Conservation (phyloP, 2,329 filamentous ascomycete species). For the Aspergillus neotritici region DNA sequence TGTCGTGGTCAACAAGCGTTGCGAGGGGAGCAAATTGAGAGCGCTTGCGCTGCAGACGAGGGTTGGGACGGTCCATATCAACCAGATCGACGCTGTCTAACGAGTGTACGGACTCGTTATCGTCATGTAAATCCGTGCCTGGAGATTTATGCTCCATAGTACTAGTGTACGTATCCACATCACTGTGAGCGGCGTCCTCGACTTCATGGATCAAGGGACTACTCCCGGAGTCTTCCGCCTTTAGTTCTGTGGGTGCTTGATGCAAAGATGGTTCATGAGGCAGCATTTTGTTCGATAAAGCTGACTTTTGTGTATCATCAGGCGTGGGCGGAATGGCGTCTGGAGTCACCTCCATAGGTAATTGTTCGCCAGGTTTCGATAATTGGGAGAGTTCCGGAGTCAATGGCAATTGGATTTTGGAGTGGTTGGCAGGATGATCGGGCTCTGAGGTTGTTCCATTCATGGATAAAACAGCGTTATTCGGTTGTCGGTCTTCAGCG, state of each 20-base stretch:
- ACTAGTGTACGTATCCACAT: background rate
- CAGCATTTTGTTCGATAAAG: background rate
- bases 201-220: background rate
- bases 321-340: constrained; percentile 10
- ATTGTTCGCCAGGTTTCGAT: background rate
- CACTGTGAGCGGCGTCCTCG: constrained; percentile 1
- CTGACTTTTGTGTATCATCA: constrained; percentile 9
- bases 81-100: constrained; percentile 5
- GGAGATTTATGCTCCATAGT: constrained; percentile 3
- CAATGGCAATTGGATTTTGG: constrained; percentile 11
- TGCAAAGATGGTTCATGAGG: background rate
- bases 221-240: background rate
- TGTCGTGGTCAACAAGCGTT: constrained; percentile 39
- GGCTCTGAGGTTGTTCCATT: too few species aligned
- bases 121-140: constrained; percentile 8
- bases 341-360: background rate
- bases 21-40: constrained; percentile 42
- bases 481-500: too few species aligned
- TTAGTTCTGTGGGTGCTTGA: background rate
- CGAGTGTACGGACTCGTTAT: constrained; percentile 4
- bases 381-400: constrained; percentile 23
- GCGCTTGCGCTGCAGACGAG: constrained; percentile 36
- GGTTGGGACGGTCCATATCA: constrained; percentile 23
- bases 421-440: background rate
- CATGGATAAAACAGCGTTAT: too few species aligned